Conservation (phyloP, 441 rosid genomes). For the Rhodomyrtus psidioides region DNA sequence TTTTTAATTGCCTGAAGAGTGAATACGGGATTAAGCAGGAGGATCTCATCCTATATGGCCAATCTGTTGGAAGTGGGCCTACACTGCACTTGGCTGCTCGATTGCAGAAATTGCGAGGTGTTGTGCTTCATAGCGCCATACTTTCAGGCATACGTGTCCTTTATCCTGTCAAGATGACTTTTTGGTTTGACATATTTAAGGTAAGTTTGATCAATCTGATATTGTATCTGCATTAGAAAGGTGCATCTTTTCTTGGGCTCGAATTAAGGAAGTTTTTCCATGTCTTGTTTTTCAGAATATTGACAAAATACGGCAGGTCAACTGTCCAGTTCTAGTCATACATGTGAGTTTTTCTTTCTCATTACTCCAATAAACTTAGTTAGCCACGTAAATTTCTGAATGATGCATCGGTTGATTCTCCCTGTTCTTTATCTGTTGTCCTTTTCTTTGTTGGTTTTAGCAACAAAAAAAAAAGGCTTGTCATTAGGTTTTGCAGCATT, state of each 20-base stretch:
- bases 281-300: constrained; percentile 56
- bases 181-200: constrained; percentile 91
- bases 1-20: constrained; percentile 63
- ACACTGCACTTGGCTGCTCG: constrained; percentile 78
- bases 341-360: constrained; percentile 55
- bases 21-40: constrained; percentile 68
- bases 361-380: not conserved
- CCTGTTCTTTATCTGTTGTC: not conserved
- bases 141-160: constrained; percentile 87
- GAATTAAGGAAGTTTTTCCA: not conserved
- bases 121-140: constrained; percentile 92
- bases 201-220: constrained; percentile 20
- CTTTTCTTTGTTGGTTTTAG: not conserved
- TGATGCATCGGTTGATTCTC: not conserved
- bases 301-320: constrained; percentile 84
- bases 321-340: constrained; percentile 80
- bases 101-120: constrained; percentile 63
- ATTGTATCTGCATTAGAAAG: not conserved
- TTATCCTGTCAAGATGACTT: constrained; percentile 86
- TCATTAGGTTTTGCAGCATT: not conserved
- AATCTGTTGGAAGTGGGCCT: constrained; percentile 97
- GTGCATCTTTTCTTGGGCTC: not conserved
- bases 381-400: not conserved
- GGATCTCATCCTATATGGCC: constrained; percentile 83
- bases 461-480: not conserved